Base-by-base conservation (phyloP, 1,284 basidiomycete species). In the Leccinum insolens region DNA sequence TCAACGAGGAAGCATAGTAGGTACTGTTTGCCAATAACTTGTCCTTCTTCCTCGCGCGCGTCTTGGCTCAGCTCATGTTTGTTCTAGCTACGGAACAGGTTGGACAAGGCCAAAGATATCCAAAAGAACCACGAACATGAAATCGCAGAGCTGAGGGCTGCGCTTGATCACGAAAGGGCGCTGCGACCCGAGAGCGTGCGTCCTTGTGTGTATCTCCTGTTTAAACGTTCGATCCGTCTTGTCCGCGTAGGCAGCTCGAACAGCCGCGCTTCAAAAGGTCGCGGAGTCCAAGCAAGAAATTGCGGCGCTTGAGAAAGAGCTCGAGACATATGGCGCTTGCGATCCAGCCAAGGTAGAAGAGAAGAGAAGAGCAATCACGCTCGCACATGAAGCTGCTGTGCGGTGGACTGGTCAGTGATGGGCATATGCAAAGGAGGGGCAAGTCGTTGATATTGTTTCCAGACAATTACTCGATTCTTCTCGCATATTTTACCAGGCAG, bases 331-430 rank as follows among this genome's bases (percentile, higher is more conserved):
- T 73, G 92, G 92, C 59, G 90, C 92, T 8, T 94, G 92, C 70
- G 93, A 96, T 78, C 94, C 95, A 0, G 85, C 83, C 62, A 91
- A 89, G 75, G 84, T 95, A 46, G 92, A 94, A 76, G 88, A 91
- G 74, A 92, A 89, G 77, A 88, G 85, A 67, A 81, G 89, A 57
- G 93, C 89, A 0, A 83, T 89, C 8, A 83, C 85, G 49, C 82
- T 95, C 4, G 93, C 92, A 7, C 92, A 90, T 69, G 92, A 95
- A 74, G 94, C 93, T 4, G 87, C 91, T 7, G 77, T 90, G 44
- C 87, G 94, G 11, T 95, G 94, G 93, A 96, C 95, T 59, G 94
- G 94, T 95, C 73, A 69, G 87, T 73, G 34, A 39, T 17, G 25
- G 11, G 20, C 5, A 58, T 20, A 61, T 31, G 37, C 59, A 9